phyloP scores from a whole-genome alignment of 768 basidiomycete species.

The Rhizopogon sp. region DNA sequence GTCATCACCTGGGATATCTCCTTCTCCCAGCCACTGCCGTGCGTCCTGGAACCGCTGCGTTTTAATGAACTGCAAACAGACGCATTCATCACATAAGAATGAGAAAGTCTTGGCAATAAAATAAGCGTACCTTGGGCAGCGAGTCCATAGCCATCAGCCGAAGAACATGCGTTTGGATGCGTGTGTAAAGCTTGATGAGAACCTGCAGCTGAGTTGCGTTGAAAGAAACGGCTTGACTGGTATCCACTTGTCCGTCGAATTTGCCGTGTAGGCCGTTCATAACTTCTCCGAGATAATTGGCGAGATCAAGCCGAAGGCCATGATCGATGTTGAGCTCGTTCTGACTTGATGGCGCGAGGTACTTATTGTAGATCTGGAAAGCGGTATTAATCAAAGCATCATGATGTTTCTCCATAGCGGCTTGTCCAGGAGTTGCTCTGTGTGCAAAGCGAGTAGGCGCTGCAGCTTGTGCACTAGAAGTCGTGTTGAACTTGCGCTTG shows the following conservation, averaged over 20 bases:
- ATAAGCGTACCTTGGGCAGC: conserved; percentile 77
- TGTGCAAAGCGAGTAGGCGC: conserved; percentile 30
- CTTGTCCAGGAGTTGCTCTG: conserved; percentile 64
- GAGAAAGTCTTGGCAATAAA: conserved; percentile 3
- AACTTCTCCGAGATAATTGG: conserved; percentile 88
- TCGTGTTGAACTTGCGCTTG: conserved; percentile 92
- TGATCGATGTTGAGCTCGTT: conserved; percentile 99
- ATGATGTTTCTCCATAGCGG: conserved; percentile 96
- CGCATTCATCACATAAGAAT: conserved; percentile 3
- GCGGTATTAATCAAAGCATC: conserved; percentile 92
- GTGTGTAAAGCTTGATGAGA: conserved; percentile 89
- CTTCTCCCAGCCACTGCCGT: conserved; percentile 74
- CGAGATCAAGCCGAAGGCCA: conserved; percentile 88
- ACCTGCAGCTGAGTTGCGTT: conserved; percentile 95
- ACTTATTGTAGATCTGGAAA: conserved; percentile 90
- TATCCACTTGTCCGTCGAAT: conserved; percentile 78
- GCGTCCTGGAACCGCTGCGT: conserved; percentile 77
- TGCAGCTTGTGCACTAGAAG: conserved; percentile 81
- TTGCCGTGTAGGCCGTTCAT: conserved; percentile 75
- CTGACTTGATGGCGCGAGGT: conserved; percentile 91
- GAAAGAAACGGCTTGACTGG: conserved; percentile 75
- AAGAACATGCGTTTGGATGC: conserved; percentile 96
- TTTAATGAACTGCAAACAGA: conserved; percentile 69
- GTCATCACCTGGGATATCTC: conserved; percentile 60
- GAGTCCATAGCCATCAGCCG: conserved; percentile 98